Conservation (phyloP, 768 basidiomycete species). For the Leccinum obscurum region DNA sequence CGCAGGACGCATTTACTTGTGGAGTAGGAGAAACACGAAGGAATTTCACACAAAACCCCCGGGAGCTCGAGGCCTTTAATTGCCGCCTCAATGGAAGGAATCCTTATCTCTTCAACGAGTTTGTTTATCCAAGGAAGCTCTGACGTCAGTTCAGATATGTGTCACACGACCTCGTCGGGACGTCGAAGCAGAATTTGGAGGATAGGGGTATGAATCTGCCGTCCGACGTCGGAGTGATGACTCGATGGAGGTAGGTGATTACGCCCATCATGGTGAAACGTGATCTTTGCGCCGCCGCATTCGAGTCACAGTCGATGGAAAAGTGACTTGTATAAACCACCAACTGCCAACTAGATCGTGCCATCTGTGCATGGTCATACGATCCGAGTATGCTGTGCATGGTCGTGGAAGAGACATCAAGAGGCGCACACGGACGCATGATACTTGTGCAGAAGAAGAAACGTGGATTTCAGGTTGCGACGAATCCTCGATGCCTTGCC, state of each 20-base stretch:
- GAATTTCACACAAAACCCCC: slow-evolving; percentile 3
- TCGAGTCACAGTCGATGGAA: background rate
- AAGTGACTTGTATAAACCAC: background rate
- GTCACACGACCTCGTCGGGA: background rate
- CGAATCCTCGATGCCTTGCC: background rate
- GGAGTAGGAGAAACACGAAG: slow-evolving; percentile 6
- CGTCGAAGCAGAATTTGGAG: background rate
- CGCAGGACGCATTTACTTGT: background rate
- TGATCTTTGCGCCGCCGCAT: background rate
- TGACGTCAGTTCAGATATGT: background rate
- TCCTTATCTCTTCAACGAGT: background rate
- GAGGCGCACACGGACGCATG: background rate
- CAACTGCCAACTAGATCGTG: background rate
- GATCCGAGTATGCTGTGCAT: background rate
- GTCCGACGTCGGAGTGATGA: background rate
- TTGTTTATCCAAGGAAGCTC: background rate
- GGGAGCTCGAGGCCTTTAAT: background rate
- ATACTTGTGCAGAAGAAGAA: background rate
- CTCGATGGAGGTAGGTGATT: background rate
- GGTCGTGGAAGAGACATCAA: background rate
- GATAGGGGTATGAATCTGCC: background rate
- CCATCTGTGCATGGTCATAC: background rate
- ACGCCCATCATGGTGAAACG: background rate
- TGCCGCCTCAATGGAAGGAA: background rate
- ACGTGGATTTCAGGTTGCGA: background rate